A percentile compares a stretch with the other conserved stretches of the same genome.
Evolutionary conservation across 2,329 filamentous ascomycete species (phyloP).

Genomic region (Colletotrichum plurivorum): DNA sequence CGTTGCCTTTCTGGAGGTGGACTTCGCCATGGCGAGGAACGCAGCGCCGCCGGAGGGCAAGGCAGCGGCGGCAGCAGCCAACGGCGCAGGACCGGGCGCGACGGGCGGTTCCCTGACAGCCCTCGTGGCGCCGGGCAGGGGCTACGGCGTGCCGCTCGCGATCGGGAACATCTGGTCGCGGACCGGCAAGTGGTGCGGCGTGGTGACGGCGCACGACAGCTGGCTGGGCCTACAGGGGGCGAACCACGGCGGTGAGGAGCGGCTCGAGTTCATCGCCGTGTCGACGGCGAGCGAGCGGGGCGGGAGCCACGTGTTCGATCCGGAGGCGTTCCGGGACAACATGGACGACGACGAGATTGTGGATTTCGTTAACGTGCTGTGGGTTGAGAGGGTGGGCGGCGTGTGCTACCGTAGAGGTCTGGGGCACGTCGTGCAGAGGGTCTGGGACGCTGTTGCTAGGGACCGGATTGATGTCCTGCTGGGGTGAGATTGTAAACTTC

Average conservation of each 20-base stretch:
- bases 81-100: background rate
- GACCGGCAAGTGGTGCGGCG: conserved; percentile 55
- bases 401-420: conserved; percentile 58
- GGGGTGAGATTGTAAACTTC: conserved; percentile 46
- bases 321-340: conserved; percentile 56
- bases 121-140: conserved; percentile 23
- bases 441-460: conserved; percentile 56
- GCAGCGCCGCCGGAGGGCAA: conserved; percentile 51
- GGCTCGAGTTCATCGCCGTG: conserved; percentile 59
- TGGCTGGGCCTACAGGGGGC: conserved; percentile 62
- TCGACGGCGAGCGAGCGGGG: conserved; percentile 56
- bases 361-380: conserved; percentile 62
- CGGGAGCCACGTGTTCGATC: conserved; percentile 44
- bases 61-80: conserved; percentile 18
- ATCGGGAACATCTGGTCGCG: conserved; percentile 58
- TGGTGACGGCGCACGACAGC: conserved; percentile 59
- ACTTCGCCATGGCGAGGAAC: conserved; percentile 48
- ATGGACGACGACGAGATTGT: conserved; percentile 58
- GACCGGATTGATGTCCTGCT: conserved; percentile 59
- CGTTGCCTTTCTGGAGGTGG: conserved; percentile 56
- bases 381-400: conserved; percentile 61
- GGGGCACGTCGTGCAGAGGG: conserved; percentile 57
- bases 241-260: conserved; percentile 59
- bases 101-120: conserved; percentile 1
- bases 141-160: conserved; percentile 51